Percentiles rank a stretch among this genome's conserved stretches.
Evolutionary conservation across 2,329 filamentous ascomycete species (phyloP).

Genomic region (Chrysosporium queenslandicum): DNA sequence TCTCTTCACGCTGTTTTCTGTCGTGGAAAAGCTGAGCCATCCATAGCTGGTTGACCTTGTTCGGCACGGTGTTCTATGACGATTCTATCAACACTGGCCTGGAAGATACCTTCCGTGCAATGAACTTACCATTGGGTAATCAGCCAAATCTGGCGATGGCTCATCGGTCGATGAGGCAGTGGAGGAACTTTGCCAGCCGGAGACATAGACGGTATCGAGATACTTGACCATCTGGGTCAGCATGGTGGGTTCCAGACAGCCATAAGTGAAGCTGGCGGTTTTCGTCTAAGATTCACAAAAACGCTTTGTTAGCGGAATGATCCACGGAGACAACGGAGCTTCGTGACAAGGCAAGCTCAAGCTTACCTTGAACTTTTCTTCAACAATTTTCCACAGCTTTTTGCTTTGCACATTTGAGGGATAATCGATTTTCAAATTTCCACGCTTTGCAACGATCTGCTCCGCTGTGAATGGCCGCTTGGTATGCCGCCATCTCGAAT

Average conservation of each 20-base stretch:
- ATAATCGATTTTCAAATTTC: slow-evolving; percentile 82
- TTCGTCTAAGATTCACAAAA: slow-evolving; percentile 47
- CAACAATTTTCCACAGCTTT: slow-evolving; percentile 88
- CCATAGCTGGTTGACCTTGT: slow-evolving; percentile 96
- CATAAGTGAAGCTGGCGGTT: slow-evolving; percentile 88
- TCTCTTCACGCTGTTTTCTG: slow-evolving; percentile 95
- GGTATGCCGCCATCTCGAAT: slow-evolving; percentile 85
- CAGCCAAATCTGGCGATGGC: slow-evolving; percentile 92
- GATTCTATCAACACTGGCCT: neutral
- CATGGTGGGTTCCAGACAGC: slow-evolving; percentile 95
- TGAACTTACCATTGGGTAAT: slow-evolving; percentile 76
- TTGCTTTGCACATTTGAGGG: slow-evolving; percentile 80
- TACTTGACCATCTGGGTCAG: slow-evolving; percentile 99
- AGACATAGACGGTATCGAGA: slow-evolving; percentile 96
- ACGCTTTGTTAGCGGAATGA: neutral
- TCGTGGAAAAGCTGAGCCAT: slow-evolving; percentile 99
- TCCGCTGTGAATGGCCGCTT: slow-evolving; percentile 89
- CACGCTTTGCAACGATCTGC: slow-evolving; percentile 92
- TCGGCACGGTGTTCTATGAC: slow-evolving; percentile 83
- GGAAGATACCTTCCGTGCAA: neutral
- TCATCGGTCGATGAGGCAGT: slow-evolving; percentile 92
- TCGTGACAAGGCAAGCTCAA: neutral
- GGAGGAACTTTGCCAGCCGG: slow-evolving; percentile 96
- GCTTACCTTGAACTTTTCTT: slow-evolving; percentile 70
- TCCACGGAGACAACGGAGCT: neutral